phyloP scores from a whole-genome alignment of 805 yeast genomes.

The Candida easanensis region DNA sequence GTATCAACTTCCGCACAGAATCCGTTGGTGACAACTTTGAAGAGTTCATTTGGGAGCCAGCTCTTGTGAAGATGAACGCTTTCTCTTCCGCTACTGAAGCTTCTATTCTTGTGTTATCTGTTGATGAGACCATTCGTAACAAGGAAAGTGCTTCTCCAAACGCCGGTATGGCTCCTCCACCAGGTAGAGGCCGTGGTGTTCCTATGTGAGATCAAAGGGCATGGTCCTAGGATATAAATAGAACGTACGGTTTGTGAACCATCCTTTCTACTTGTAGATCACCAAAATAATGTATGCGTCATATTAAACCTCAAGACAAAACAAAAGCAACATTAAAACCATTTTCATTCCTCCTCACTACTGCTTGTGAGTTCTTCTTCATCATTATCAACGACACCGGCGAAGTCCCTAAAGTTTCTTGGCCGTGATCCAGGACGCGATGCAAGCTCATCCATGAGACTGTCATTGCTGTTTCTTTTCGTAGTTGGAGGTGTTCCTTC shows the following conservation, averaged over 20 bases:
- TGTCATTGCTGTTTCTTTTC: neutral
- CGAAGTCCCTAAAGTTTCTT: conserved; percentile 24
- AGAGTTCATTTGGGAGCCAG: conserved; percentile 96
- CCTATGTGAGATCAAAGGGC: conserved; percentile 42
- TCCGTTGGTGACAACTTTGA: conserved; percentile 79
- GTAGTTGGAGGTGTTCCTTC: conserved; percentile 3
- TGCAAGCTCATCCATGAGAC: neutral
- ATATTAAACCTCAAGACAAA: too few species aligned
- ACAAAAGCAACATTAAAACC: too few species aligned
- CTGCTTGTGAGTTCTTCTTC: conserved; percentile 26
- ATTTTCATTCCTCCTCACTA: conserved; percentile 25
- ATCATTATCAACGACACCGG: conserved; percentile 21
- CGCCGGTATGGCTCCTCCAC: conserved; percentile 47
- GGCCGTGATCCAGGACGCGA: conserved; percentile 16
- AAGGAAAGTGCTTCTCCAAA: conserved; percentile 57
- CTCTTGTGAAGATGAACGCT: conserved; percentile 92
- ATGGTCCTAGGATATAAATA: too few species aligned
- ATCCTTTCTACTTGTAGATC: too few species aligned
- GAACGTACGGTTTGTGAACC: too few species aligned
- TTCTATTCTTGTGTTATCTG: conserved; percentile 86
- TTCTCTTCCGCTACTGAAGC: conserved; percentile 95
- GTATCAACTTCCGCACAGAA: conserved; percentile 88
- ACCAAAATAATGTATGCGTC: too few species aligned
- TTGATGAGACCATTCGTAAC: conserved; percentile 88
- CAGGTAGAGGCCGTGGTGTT: conserved; percentile 73